phyloP scores from a whole-genome alignment of 129 eudicot species.

The Lonicera japonica region DNA sequence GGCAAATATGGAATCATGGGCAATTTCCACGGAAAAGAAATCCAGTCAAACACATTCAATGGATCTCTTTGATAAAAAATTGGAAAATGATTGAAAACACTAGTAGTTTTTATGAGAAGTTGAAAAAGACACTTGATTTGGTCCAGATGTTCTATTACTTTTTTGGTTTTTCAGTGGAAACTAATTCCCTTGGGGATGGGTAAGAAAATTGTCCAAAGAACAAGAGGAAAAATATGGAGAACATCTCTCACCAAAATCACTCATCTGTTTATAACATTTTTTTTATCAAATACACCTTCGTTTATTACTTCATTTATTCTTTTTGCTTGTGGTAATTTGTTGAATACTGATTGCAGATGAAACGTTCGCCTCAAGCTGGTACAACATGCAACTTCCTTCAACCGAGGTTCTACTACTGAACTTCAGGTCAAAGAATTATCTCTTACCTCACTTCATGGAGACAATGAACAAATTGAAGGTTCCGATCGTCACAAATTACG shows the following conservation, averaged over 20 bases:
- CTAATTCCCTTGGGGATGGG: too few relatives aligned
- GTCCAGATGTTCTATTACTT: too few relatives aligned
- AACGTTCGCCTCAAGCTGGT: conserved; percentile 34
- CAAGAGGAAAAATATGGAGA: too few relatives aligned
- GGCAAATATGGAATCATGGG: too few relatives aligned
- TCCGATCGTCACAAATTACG: conserved; percentile 35
- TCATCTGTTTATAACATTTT: neutral
- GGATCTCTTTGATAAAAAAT: neutral
- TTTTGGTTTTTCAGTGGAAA: too few relatives aligned
- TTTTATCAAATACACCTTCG: neutral
- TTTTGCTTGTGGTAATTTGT: neutral
- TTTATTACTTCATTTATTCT: neutral
- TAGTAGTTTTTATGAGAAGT: too few relatives aligned
- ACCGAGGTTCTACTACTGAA: conserved; percentile 42
- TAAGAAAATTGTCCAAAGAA: too few relatives aligned
- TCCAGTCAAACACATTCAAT: too few relatives aligned
- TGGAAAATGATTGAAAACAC: too few relatives aligned
- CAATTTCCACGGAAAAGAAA: too few relatives aligned
- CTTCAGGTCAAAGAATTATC: conserved; percentile 15
- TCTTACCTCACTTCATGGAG: conserved; percentile 29
- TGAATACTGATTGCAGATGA: conserved; percentile 27
- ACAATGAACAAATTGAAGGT: conserved; percentile 32
- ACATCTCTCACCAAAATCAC: too few relatives aligned
- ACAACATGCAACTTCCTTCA: conserved; percentile 33
- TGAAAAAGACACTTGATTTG: too few relatives aligned